Evolutionary conservation across 441 rosid genomes (phyloP).

Genomic region (Rhodomyrtus psidioides): DNA sequence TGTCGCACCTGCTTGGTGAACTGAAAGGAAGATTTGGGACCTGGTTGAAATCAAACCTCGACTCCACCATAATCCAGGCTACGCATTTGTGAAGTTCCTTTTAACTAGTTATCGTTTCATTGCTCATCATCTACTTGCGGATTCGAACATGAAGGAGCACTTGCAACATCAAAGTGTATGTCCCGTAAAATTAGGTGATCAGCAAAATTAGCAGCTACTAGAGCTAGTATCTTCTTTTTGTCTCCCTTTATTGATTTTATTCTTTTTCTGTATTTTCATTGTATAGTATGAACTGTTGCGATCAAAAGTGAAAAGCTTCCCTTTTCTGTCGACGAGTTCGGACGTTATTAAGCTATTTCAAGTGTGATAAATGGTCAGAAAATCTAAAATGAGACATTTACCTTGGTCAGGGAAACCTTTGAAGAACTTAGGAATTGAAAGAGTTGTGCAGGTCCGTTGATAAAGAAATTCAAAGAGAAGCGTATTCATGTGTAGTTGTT

Average conservation of each 20-base stretch:
- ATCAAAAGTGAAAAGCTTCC: neutral
- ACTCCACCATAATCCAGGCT: slow-evolving; percentile 20
- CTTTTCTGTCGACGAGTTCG: neutral
- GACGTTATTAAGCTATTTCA: neutral
- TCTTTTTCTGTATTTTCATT: neutral
- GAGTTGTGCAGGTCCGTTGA: neutral
- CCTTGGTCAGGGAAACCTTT: neutral
- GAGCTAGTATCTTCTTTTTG: neutral
- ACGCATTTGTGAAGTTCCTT: slow-evolving; percentile 17
- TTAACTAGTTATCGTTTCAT: neutral
- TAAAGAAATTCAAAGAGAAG: neutral
- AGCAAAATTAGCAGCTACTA: neutral
- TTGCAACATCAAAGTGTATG: neutral
- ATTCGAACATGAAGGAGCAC: neutral
- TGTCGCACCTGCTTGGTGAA: slow-evolving; percentile 21
- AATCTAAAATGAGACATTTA: neutral
- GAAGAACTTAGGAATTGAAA: neutral
- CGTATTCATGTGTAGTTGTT: neutral
- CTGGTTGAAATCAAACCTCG: slow-evolving; percentile 6
- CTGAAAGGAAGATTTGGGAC: slow-evolving; percentile 21
- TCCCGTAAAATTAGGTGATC: neutral
- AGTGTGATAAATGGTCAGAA: neutral
- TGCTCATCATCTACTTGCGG: neutral
- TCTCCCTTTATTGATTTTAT: neutral
- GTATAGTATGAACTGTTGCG: neutral